These are phyloP conservation scores for Kregervanrija delftensis DNA, from an alignment of 805 yeast species.

Conservation along the genomic window DNA sequence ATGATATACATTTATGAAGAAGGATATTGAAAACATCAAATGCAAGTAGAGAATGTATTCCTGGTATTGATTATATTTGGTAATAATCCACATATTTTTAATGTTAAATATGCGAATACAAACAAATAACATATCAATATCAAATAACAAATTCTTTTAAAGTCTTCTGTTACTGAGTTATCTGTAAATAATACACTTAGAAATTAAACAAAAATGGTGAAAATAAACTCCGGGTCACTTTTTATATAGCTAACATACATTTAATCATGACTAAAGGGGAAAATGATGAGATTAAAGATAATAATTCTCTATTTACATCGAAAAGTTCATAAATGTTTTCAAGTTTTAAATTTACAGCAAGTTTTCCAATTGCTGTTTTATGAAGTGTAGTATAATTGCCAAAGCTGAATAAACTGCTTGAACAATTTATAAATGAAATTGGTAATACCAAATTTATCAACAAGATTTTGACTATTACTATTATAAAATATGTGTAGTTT, in stretches of 20 bases:
- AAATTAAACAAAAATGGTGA: slow-evolving; percentile 27
- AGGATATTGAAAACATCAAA: slow-evolving; percentile 33
- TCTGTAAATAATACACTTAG: slow-evolving; percentile 32
- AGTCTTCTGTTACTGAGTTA: slow-evolving; percentile 30
- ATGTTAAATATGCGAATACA: slow-evolving; percentile 34
- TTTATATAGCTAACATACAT: slow-evolving; percentile 32
- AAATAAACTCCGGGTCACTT: slow-evolving; percentile 34
- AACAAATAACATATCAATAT: slow-evolving; percentile 24
- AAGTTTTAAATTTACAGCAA: no score
- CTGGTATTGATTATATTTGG: slow-evolving; percentile 30
- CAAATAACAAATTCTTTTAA: slow-evolving; percentile 13
- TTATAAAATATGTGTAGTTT: slow-evolving; percentile 21
- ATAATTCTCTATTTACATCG: no score
- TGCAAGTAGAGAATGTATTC: slow-evolving; percentile 33
- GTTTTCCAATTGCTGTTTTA: no score
- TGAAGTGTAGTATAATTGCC: no score
- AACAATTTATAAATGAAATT: no score
- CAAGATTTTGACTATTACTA: no score
- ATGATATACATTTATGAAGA: slow-evolving; percentile 11
- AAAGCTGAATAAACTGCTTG: no score
- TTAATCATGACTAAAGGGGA: slow-evolving; percentile 40
- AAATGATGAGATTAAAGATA: slow-evolving; percentile 32
- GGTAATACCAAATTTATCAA: no score
- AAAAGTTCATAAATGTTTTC: no score
- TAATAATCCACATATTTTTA: slow-evolving; percentile 34